A percentile compares a stretch with the other conserved stretches of the same genome.
These are phyloP conservation scores for Fonsecaea pedrosoi DNA, from an alignment of 2,329 filamentous ascomycete species.

Conservation along the genomic window DNA sequence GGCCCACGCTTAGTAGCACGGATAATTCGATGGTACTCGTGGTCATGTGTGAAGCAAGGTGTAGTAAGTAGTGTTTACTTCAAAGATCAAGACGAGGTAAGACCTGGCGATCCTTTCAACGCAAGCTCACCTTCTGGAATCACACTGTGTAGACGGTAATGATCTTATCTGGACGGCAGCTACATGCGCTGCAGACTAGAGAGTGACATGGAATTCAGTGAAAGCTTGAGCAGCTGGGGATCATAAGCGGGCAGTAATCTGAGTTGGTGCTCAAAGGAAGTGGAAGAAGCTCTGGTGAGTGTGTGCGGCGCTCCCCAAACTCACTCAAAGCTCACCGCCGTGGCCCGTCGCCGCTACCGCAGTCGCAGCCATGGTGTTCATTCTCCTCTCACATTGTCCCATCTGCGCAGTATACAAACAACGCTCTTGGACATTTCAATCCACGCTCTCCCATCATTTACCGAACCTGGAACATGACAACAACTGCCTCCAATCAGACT, in stretches of 20 bases:
- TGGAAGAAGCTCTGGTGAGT: neutral
- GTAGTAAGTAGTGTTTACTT: neutral
- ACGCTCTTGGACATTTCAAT: neutral
- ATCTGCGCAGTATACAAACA: neutral
- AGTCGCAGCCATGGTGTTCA: neutral
- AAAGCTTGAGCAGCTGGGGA: neutral
- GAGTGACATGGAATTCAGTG: neutral
- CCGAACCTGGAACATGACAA: neutral
- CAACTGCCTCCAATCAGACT: conserved; percentile 1
- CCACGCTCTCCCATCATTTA: neutral
- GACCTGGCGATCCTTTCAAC: neutral
- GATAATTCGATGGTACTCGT: neutral
- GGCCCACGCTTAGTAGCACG: neutral
- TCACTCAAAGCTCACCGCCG: neutral
- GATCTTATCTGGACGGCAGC: neutral
- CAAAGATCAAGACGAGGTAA: conserved; percentile 9
- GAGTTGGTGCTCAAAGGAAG: neutral
- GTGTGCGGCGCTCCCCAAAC: no score
- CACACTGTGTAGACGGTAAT: neutral
- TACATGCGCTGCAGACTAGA: neutral
- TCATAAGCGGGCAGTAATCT: neutral
- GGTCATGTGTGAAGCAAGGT: neutral
- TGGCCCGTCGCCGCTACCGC: no score
- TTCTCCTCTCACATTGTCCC: neutral
- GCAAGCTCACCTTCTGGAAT: conserved; percentile 13